Base-by-base conservation (phyloP, 2,329 filamentous ascomycete species). In the Harringtonia lauricola region DNA sequence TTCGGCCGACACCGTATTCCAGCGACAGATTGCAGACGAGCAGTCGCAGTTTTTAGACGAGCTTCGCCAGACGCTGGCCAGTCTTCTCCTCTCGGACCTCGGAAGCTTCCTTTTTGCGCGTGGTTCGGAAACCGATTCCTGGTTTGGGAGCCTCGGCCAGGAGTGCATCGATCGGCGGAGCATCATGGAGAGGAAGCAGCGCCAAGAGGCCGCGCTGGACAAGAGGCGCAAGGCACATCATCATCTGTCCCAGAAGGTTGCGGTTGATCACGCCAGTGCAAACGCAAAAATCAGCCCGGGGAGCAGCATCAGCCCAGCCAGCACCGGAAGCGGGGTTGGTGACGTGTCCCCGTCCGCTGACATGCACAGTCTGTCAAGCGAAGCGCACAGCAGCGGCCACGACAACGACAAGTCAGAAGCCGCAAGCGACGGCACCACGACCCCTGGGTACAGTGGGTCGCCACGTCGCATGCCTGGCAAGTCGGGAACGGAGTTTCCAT, bases 91-190 rank as follows among this genome's bases (percentile, higher is more conserved):
- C 22, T 96, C 90, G 40, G 92, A 98, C 58, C 70, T 96, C 4
- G 88, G 89, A 7, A 88, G 82, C 34, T 76, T 86, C 26, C 82
- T 95, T 2, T 92, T 94, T 60, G 79, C 81, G n/a, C 77, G 76
- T 41, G 92, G 92, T 3, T 94, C 88, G 35, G 92, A 98, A 64
- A 96, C 90, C 1, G 92, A 96, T 59, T 71, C 71, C 3, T 95
- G 90, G 83, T 92, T 95, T 52, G 71, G 76, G 42, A 75, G 76
- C 14, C 60, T 88, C 8, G 77, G 79, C 3, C 74, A 81, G 52
- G 68, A 81, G 50, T 81, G 77, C 55, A 77, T 81, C 42, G 75
- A 81, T 33, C 69, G 77, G 22, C 76, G 72, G 38, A 74, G 80
- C 40, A 68, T 71, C 4, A 61, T 72, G 28, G 69, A 77, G 47